A percentile compares a stretch with the other conserved stretches of the same genome.
phyloP scores from a whole-genome alignment of 495 filamentous ascomycete genomes.

The Daldinia childiae region DNA sequence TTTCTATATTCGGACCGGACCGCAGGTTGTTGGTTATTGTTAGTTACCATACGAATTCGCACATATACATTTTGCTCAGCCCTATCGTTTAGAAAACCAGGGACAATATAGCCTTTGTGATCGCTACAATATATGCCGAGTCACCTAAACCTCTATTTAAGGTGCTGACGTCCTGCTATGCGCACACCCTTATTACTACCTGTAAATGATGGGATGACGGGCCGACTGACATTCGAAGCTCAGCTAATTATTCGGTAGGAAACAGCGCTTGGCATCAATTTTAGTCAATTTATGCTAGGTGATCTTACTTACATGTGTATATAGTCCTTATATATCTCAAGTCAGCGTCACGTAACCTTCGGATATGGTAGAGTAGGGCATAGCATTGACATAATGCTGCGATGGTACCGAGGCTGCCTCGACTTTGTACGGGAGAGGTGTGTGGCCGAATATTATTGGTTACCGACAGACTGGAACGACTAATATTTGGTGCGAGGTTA shows the following conservation, averaged over 20 bases:
- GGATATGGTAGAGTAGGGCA: conserved; percentile 7
- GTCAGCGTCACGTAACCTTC: conserved; percentile 32
- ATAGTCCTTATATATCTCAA: conserved; percentile 10
- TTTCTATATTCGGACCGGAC: conserved; percentile 22
- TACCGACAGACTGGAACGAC: conserved; percentile 37
- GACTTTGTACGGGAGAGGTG: conserved; percentile 20
- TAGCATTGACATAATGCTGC: conserved; percentile 27
- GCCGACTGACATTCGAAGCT: conserved; percentile 11
- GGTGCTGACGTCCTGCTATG: conserved; percentile 28
- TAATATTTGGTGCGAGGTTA: conserved; percentile 22
- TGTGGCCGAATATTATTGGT: conserved; percentile 38
- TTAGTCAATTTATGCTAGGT: not conserved
- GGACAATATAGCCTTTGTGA: conserved; percentile 1
- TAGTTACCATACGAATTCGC: not conserved
- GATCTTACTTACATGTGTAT: conserved; percentile 11
- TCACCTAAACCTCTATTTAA: conserved; percentile 20
- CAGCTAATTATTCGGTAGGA: not conserved
- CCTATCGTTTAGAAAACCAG: conserved; percentile 20
- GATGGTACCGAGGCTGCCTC: conserved; percentile 38
- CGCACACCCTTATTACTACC: not conserved
- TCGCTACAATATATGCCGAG: conserved; percentile 19
- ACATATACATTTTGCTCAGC: conserved; percentile 21
- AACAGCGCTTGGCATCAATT: conserved; percentile 25
- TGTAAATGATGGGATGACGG: conserved; percentile 9
- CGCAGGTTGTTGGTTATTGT: not conserved